These are phyloP conservation scores for Leccinum barrowsii DNA, from an alignment of 768 basidiomycete species.

Conservation along the genomic window DNA sequence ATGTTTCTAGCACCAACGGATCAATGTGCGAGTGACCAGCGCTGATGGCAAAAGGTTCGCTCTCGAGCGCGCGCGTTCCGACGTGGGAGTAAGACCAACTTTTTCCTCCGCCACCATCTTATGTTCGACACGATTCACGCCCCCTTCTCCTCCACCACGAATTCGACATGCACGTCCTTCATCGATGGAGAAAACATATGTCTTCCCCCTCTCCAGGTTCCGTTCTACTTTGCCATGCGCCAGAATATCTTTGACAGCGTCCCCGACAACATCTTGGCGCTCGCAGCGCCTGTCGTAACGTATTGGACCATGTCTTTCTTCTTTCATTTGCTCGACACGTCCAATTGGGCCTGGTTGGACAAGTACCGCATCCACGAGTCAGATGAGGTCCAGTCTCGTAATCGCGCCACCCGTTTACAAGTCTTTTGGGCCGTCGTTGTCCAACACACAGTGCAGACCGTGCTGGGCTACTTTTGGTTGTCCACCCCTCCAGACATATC, in stretches of 20 bases:
- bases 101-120: neutral
- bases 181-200: constrained; percentile 37
- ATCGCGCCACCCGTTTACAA: constrained; percentile 64
- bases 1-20: too few species aligned
- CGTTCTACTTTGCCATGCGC: constrained; percentile 54
- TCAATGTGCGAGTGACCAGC: too few species aligned
- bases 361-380: constrained; percentile 87
- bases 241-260: constrained; percentile 50
- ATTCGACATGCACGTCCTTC: constrained; percentile 34
- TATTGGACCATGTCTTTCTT: constrained; percentile 83
- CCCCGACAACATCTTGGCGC: constrained; percentile 67
- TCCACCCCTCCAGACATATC: constrained; percentile 37
- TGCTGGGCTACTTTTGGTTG: constrained; percentile 67
- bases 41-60: too few species aligned
- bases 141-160: constrained; percentile 25
- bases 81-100: constrained; percentile 7
- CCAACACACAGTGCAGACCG: constrained; percentile 85
- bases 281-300: constrained; percentile 70
- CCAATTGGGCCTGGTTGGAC: constrained; percentile 72
- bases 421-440: constrained; percentile 80
- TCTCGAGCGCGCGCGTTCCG: too few species aligned
- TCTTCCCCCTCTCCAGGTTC: constrained; percentile 34
- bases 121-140: constrained; percentile 17
- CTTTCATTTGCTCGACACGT: constrained; percentile 82
- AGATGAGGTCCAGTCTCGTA: constrained; percentile 68